Evolutionary conservation across 768 basidiomycete genomes (phyloP).

Genomic region (Boletellus sp.): DNA sequence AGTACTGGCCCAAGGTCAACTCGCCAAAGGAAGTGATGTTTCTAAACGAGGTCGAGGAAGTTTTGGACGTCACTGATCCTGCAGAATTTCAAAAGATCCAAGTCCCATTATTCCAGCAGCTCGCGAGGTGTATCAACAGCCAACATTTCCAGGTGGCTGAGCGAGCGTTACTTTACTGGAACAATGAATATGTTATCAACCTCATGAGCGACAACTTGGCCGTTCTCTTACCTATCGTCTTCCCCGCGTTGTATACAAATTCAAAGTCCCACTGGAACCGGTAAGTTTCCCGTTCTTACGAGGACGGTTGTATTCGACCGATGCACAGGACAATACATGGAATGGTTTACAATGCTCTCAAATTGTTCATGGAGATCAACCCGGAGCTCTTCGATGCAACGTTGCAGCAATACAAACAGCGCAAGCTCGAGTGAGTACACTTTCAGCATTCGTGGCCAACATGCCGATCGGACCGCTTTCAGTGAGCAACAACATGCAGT

Average conservation of each 20-base stretch:
- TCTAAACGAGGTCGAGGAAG: constrained; percentile 98
- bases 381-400: constrained; percentile 93
- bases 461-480: constrained; percentile 8
- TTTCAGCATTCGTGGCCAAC: neutral
- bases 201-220: constrained; percentile 96
- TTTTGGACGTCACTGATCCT: constrained; percentile 96
- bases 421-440: constrained; percentile 70
- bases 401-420: constrained; percentile 89
- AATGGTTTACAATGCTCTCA: constrained; percentile 98
- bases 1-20: constrained; percentile 99
- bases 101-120: constrained; percentile 85
- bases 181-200: constrained; percentile 99
- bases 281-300: constrained; percentile 43
- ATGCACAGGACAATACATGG: constrained; percentile 87
- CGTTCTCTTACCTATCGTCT: constrained; percentile 90
- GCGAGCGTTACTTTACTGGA: constrained; percentile 96
- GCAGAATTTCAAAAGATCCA: constrained; percentile 96
- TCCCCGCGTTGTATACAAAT: constrained; percentile 93
- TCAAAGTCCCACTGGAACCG: constrained; percentile 99
- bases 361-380: constrained; percentile 99
- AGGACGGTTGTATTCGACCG: constrained; percentile 7
- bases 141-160: constrained; percentile 99
- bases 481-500: constrained; percentile 90
- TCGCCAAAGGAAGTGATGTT: constrained; percentile 99
- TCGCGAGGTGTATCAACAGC: constrained; percentile 95